phyloP scores from a whole-genome alignment of 164 flowering plant genomes.

The Nelumbo lutea region DNA sequence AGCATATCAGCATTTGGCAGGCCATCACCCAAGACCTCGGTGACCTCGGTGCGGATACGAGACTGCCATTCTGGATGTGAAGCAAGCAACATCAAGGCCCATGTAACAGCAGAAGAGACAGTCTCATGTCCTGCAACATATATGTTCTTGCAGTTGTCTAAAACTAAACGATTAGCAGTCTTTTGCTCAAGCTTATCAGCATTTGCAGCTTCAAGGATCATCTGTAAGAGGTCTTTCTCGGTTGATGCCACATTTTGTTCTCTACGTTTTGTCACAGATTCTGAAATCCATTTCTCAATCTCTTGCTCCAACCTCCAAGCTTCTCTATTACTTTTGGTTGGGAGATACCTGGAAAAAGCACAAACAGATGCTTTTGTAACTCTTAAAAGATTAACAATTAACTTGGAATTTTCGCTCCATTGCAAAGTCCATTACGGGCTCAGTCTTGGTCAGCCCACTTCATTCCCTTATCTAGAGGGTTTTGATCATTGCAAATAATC shows the following conservation, averaged over 20 bases:
- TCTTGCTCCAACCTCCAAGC: slow-evolving; percentile 33
- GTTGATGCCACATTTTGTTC: slow-evolving; percentile 9
- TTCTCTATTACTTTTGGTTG: slow-evolving; percentile 23
- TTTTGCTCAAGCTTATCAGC: slow-evolving; percentile 11
- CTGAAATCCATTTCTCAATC: slow-evolving; percentile 51
- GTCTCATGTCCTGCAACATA: slow-evolving; percentile 63
- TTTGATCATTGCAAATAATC: too few relatives aligned
- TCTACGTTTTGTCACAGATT: slow-evolving; percentile 29
- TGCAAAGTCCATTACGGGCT: too few relatives aligned
- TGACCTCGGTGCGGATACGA: slow-evolving; percentile 34
- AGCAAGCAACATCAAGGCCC: slow-evolving; percentile 59
- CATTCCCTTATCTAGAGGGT: too few relatives aligned
- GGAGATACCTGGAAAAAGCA: slow-evolving; percentile 14
- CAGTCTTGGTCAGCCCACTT: too few relatives aligned
- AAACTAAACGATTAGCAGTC: slow-evolving; percentile 20
- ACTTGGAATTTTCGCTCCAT: too few relatives aligned
- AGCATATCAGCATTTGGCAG: slow-evolving; percentile 28
- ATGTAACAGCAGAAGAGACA: slow-evolving; percentile 47
- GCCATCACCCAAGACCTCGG: slow-evolving; percentile 20
- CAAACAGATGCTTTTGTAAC: not conserved
- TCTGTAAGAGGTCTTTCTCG: slow-evolving; percentile 42
- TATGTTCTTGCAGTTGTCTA: slow-evolving; percentile 44
- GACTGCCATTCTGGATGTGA: slow-evolving; percentile 55
- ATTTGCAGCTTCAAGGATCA: slow-evolving; percentile 41
- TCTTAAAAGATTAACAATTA: not conserved